Percentiles rank a stretch among this genome's conserved stretches.
Conservation (phyloP, 2,329 filamentous ascomycete species). For the Teratosphaeria destructans region DNA sequence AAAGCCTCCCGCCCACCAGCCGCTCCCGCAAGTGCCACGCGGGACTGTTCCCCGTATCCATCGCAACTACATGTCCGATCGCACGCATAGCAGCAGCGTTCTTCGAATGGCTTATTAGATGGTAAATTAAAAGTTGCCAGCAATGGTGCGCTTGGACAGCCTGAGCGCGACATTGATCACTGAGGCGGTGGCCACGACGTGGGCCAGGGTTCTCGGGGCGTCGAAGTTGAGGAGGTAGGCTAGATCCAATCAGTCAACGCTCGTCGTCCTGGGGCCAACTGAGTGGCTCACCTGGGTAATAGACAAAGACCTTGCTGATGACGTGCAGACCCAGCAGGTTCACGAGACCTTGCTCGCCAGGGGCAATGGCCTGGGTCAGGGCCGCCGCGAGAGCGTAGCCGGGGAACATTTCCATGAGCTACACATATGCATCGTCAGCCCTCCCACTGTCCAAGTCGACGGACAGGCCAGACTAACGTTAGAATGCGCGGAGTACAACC, state of each 20-base stretch:
- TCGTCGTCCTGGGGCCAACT: neutral
- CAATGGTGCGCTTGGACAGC: conserved; percentile 16
- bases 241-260: conserved; percentile 1
- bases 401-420: conserved; percentile 13
- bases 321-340: conserved; percentile 24
- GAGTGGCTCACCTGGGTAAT: conserved; percentile 1
- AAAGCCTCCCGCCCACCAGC: neutral
- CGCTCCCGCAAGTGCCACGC: neutral
- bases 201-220: conserved; percentile 11
- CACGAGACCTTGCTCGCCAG: conserved; percentile 17
- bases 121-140: neutral
- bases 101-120: neutral
- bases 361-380: conserved; percentile 19
- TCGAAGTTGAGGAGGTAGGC: conserved; percentile 17
- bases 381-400: conserved; percentile 18
- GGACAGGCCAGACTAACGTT: conserved; percentile 4
- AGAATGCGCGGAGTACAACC: conserved; percentile 18
- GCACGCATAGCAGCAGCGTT: neutral
- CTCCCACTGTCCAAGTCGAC: neutral
- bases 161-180: conserved; percentile 19
- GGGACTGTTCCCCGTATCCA: neutral
- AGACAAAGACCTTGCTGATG: conserved; percentile 20
- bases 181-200: conserved; percentile 18
- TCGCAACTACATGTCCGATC: neutral
- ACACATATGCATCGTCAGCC: neutral